phyloP scores from a whole-genome alignment of 2,329 filamentous ascomycete genomes.

The Colletotrichum liriopes region DNA sequence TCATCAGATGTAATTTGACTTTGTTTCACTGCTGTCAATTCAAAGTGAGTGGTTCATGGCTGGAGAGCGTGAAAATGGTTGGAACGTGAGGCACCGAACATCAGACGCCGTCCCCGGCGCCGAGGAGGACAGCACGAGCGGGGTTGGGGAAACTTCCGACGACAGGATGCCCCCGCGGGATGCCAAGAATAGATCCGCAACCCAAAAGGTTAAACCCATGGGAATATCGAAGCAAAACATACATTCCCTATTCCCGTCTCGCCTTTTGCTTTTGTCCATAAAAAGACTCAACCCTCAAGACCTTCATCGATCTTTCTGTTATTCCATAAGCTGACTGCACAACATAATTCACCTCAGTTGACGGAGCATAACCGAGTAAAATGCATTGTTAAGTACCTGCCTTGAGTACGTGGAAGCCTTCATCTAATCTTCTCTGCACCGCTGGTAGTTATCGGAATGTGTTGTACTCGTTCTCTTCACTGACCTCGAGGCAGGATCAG shows the following conservation, averaged over 20 bases:
- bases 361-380: neutral
- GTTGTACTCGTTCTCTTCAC: fast-evolving
- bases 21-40: neutral
- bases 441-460: neutral
- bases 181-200: conserved; percentile 4
- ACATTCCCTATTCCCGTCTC: neutral
- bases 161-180: neutral
- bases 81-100: neutral
- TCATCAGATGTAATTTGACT: neutral
- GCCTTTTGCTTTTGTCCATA: neutral
- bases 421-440: neutral
- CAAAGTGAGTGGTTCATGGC: neutral
- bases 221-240: neutral
- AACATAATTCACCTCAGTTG: neutral
- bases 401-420: neutral
- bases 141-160: neutral
- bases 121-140: neutral
- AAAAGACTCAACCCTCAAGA: no score
- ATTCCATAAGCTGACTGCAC: neutral
- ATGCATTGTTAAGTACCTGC: no score
- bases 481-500: neutral
- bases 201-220: neutral
- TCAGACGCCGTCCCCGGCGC: neutral
- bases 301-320: neutral
- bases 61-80: neutral